Conservation (phyloP, 106 monocot species). For the Dioscorea alata region DNA sequence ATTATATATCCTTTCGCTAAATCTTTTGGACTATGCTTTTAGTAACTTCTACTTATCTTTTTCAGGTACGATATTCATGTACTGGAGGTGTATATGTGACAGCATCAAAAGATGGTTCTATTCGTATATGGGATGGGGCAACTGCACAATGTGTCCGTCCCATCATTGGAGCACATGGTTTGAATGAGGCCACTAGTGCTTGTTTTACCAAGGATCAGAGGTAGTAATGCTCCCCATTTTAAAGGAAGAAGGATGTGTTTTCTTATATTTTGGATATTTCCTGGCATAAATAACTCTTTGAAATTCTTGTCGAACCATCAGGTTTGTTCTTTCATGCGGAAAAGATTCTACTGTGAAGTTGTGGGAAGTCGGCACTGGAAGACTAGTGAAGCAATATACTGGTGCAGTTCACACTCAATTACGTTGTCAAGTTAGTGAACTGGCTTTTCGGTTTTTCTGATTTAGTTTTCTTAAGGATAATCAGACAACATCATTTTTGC, state of each 20-base stretch:
- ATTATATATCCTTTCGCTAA: no score
- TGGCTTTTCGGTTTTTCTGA: not conserved
- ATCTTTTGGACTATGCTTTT: not conserved
- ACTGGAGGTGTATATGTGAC: slow-evolving; percentile 73
- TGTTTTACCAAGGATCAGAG: slow-evolving; percentile 85
- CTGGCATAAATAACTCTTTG: no score
- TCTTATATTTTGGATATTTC: no score
- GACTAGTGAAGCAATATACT: slow-evolving; percentile 79
- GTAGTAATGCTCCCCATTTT: slow-evolving; percentile 14
- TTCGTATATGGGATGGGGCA: slow-evolving; percentile 81
- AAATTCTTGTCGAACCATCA: slow-evolving; percentile 8
- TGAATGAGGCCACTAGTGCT: slow-evolving; percentile 73
- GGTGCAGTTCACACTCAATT: slow-evolving; percentile 75
- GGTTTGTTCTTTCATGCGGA: slow-evolving; percentile 89
- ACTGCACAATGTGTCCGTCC: slow-evolving; percentile 68
- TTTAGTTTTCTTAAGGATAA: not conserved
- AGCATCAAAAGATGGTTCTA: slow-evolving; percentile 87
- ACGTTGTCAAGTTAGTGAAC: slow-evolving; percentile 60
- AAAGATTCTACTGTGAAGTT: slow-evolving; percentile 87
- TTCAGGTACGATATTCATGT: slow-evolving; percentile 72
- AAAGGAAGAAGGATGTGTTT: no score
- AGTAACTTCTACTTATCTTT: not conserved
- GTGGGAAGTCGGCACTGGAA: slow-evolving; percentile 93
- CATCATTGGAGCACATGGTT: slow-evolving; percentile 70
- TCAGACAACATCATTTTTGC: not conserved